Conservation (phyloP, 352 stramenopile genomes). For the Globisporangium carolinianum region DNA sequence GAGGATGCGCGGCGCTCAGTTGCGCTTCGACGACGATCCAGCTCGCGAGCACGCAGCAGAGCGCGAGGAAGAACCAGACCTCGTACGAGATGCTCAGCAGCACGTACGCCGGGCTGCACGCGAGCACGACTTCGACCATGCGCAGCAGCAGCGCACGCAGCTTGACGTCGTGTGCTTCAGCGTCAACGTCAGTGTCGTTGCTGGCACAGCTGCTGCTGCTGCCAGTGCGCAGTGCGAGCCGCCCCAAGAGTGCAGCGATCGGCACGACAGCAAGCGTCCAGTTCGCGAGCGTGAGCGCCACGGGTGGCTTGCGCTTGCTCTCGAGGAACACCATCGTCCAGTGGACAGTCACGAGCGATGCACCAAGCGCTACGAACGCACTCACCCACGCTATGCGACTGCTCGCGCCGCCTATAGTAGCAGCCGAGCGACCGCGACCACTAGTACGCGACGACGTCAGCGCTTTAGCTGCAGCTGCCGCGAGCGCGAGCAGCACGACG, state of each 20-base stretch:
- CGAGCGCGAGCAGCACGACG: conserved; percentile 17
- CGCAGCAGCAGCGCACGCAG: conserved; percentile 16
- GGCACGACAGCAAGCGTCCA: conserved; percentile 41
- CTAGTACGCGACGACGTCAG: background rate
- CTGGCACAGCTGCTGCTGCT: background rate
- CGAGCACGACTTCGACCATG: conserved; percentile 48
- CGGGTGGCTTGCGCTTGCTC: conserved; percentile 42
- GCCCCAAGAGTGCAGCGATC: conserved; percentile 27
- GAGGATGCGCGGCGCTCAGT: background rate
- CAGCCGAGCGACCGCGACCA: too few relatives aligned
- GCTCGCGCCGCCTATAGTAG: background rate
- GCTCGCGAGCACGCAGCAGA: conserved; percentile 44
- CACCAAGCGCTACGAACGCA: conserved; percentile 15
- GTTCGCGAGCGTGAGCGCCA: conserved; percentile 43
- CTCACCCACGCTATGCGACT: background rate
- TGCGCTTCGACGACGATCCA: conserved; percentile 55
- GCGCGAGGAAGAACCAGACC: conserved; percentile 66
- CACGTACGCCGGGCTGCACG: conserved; percentile 53
- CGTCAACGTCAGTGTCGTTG: background rate
- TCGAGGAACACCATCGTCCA: conserved; percentile 48
- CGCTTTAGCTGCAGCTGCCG: background rate
- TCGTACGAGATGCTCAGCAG: conserved; percentile 85
- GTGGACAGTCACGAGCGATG: conserved; percentile 36
- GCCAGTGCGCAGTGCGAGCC: conserved; percentile 2
- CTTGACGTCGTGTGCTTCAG: conserved; percentile 9